Evolutionary conservation across 768 basidiomycete genomes (phyloP), one percentile per base, ranked within the genome.

Genomic region (Asterophora lycoperdoides): DNA sequence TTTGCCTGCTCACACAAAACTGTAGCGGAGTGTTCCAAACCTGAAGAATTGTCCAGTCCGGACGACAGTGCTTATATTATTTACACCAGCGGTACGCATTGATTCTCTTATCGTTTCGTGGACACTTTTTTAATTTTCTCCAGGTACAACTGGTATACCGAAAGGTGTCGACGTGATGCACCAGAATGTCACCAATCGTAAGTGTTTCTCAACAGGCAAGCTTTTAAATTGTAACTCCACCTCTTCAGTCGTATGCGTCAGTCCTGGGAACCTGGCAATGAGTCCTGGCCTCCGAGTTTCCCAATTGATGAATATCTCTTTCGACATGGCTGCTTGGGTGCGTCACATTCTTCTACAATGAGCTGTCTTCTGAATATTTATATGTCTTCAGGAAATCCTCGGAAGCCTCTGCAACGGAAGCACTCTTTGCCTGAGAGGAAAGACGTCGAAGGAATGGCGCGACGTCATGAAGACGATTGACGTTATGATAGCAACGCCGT

Each of bases 241-340:
- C 5, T 20, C 7, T 44, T 13, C 41, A 71, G 70, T 71, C 18
- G 54, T 71, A 6, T 68, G 67, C 44, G 54, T 69, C 46, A 52
- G 64, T 34, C 80, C 80, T 15, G 80, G 80, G 23, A 80, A 78
- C 55, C 64, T 81, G 14, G 74, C 73, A 32, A 81, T 83, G 77
- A 49, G 60, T 18, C 77, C 77, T 2, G 79, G 80, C 13, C 56
- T 72, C 17, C 71, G 77, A 11, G 78, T 82, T 11, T 73, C 79
- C 5, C 81, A 83, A 58, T 61, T 82, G 19, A 71, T 81, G 66
- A 81, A 81, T 52, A 74, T 83, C 33, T 76, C 80, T 1, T 83
- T 81, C 56, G 81, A 82, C 56, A 81, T 83, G 78, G 78, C 77
- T 30, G 79, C 78, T 15, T 83, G 81, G 81, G 78, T 68, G 52